Conservation (phyloP, 169 alveolate genomes). For the Cystoisospora suis region DNA sequence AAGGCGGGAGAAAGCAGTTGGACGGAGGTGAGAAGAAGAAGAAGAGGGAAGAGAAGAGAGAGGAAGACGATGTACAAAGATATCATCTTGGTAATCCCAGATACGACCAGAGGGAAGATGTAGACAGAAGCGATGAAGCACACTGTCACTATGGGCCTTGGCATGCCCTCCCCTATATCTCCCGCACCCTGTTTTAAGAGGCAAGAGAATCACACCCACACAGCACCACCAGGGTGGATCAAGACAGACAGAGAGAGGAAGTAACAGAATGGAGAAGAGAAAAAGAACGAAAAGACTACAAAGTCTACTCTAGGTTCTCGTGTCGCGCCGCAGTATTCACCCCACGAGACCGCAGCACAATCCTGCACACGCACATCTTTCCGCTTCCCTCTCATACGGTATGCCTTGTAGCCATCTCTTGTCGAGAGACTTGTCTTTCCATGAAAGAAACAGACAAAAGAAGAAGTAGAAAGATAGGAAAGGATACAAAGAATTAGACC, state of each 20-base stretch:
- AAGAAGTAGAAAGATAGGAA: neutral
- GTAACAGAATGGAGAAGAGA: neutral
- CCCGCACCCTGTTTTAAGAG: slow-evolving; percentile 2
- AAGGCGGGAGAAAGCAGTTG: neutral
- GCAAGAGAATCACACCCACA: neutral
- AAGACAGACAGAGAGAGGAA: neutral
- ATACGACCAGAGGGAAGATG: slow-evolving; percentile 39
- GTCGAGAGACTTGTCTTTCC: no score
- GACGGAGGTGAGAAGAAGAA: neutral
- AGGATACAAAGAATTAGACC: neutral
- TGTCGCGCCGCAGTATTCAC: no score
- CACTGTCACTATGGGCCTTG: neutral
- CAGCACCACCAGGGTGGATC: neutral
- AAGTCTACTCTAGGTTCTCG: no score
- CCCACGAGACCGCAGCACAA: no score
- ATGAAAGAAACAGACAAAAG: no score
- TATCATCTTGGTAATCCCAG: slow-evolving; percentile 51
- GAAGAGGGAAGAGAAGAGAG: slow-evolving; percentile 6
- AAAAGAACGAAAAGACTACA: neutral
- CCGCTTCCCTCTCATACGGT: no score
- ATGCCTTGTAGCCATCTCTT: no score
- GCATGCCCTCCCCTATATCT: slow-evolving; percentile 40
- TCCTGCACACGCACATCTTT: neutral
- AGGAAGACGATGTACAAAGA: slow-evolving; percentile 43
- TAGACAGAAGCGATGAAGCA: slow-evolving; percentile 31